Percentiles rank a stretch among this genome's conserved stretches.
Conservation (phyloP, 2,329 filamentous ascomycete genomes). For the Penicillium sumatraense region DNA sequence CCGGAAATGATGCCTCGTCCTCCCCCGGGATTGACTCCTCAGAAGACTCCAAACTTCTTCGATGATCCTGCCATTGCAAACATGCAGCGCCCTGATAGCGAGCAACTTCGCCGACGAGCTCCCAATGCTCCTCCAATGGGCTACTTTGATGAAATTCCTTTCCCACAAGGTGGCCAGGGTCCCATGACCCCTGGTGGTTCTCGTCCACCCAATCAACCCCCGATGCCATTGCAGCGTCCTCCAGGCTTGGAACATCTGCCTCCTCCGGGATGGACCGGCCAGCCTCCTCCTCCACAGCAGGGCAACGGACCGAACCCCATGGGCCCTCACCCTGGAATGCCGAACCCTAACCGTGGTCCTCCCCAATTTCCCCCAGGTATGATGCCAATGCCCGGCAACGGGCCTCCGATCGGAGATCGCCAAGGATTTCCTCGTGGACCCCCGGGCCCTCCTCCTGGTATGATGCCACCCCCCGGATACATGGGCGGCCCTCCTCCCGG, state of each 20-base stretch:
- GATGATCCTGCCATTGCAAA: conserved; percentile 51
- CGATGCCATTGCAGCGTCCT: conserved; percentile 48
- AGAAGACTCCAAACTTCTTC: conserved; percentile 44
- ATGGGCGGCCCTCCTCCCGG: conserved; percentile 47
- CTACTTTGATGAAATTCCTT: conserved; percentile 48
- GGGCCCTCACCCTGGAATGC: conserved; percentile 46
- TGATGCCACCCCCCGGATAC: conserved; percentile 52
- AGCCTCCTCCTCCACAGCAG: conserved; percentile 41
- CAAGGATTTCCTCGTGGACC: conserved; percentile 44
- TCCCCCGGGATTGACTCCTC: conserved; percentile 38
- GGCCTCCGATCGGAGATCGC: conserved; percentile 42
- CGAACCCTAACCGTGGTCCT: conserved; percentile 38
- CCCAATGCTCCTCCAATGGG: conserved; percentile 44
- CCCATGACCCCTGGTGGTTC: conserved; percentile 41
- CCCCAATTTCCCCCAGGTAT: conserved; percentile 43
- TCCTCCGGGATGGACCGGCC: conserved; percentile 45
- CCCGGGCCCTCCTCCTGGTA: conserved; percentile 48
- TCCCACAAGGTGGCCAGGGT: conserved; percentile 39
- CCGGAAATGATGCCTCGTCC: conserved; percentile 41
- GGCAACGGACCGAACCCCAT: conserved; percentile 38
- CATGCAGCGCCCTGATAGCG: conserved; percentile 44
- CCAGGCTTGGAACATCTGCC: conserved; percentile 50
- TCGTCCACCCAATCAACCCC: conserved; percentile 36
- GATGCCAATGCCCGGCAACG: conserved; percentile 41
- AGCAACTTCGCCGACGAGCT: conserved; percentile 42